Conservation (phyloP, 2,329 filamentous ascomycete genomes). For the Cercospora zeae-maydis region DNA sequence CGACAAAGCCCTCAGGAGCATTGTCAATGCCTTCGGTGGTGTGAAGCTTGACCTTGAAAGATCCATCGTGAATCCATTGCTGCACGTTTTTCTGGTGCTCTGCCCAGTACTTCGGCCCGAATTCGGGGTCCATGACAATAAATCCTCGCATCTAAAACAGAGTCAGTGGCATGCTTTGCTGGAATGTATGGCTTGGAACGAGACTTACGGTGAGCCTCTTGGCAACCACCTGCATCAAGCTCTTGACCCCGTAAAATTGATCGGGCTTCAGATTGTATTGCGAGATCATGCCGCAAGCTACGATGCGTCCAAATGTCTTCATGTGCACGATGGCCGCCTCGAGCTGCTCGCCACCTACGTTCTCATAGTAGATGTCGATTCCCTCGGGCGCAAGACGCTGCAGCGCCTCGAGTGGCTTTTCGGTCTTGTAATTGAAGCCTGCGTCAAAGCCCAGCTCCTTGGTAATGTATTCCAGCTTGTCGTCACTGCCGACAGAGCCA, state of each 20-base stretch:
- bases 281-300: constrained; percentile 63
- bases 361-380: constrained; percentile 81
- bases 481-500: constrained; percentile 73
- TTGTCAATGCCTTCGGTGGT: constrained; percentile 75
- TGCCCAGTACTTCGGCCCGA: constrained; percentile 62
- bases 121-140: constrained; percentile 61
- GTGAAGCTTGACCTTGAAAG: constrained; percentile 65
- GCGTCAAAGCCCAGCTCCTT: constrained; percentile 67
- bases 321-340: constrained; percentile 63
- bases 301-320: constrained; percentile 66
- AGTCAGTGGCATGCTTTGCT: not conserved
- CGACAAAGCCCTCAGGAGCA: constrained; percentile 67
- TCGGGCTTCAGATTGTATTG: constrained; percentile 65
- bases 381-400: constrained; percentile 69
- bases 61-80: constrained; percentile 72
- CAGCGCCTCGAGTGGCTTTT: constrained; percentile 65
- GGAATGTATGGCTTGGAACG: not conserved
- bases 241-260: constrained; percentile 64
- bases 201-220: constrained; percentile 56
- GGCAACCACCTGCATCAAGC: constrained; percentile 60
- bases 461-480: constrained; percentile 72
- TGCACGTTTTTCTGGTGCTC: constrained; percentile 74
- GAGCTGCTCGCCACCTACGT: constrained; percentile 67
- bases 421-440: constrained; percentile 87
- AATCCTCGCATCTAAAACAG: constrained; percentile 62